A percentile compares a stretch with the other conserved stretches of the same genome.
These are phyloP conservation scores for Acorus gramineus DNA, from an alignment of 106 monocot species.

Conservation along the genomic window DNA sequence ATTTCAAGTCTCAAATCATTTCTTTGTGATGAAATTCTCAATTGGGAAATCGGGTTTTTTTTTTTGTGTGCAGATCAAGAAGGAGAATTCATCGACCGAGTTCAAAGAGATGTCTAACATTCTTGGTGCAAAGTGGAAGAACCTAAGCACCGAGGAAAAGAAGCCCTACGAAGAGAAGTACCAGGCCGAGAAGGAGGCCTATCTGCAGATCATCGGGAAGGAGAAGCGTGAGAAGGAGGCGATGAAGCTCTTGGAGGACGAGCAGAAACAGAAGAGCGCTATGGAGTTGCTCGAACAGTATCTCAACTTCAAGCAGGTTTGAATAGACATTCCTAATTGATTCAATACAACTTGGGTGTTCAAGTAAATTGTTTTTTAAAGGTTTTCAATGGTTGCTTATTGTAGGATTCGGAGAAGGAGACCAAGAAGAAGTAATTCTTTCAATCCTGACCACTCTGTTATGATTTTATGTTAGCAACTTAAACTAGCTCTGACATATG, in stretches of 20 bases:
- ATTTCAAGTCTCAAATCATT: not conserved
- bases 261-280: slow-evolving; percentile 76
- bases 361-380: too few relatives aligned
- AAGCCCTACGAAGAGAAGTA: slow-evolving; percentile 83
- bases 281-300: slow-evolving; percentile 87
- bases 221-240: slow-evolving; percentile 89
- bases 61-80: slow-evolving; percentile 29
- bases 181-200: slow-evolving; percentile 66
- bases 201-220: slow-evolving; percentile 56
- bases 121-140: slow-evolving; percentile 72
- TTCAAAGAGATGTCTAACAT: slow-evolving; percentile 67
- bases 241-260: slow-evolving; percentile 82
- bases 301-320: slow-evolving; percentile 60
- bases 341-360: too few relatives aligned
- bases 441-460: too few relatives aligned
- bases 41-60: not conserved
- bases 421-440: slow-evolving; percentile 30
- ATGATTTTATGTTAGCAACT: too few relatives aligned
- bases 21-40: not conserved
- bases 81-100: slow-evolving; percentile 53
- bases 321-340: too few relatives aligned
- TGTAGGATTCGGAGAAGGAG: slow-evolving; percentile 45
- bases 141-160: slow-evolving; percentile 60
- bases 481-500: too few relatives aligned
- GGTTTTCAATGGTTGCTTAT: not conserved